Evolutionary conservation across 1,284 basidiomycete species (phyloP).

Genomic region (Agroathelia rolfsii): DNA sequence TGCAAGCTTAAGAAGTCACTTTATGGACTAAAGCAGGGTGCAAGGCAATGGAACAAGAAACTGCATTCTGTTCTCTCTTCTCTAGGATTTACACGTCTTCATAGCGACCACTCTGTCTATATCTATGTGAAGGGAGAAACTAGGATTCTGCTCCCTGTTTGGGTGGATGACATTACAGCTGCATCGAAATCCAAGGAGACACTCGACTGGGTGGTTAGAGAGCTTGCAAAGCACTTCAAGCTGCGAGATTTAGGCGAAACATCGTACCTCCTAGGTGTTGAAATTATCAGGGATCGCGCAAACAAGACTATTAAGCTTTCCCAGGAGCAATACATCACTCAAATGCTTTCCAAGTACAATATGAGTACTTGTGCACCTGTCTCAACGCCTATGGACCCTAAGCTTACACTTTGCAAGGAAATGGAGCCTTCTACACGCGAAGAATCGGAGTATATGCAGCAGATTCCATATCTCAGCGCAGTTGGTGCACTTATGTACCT

Average conservation of each 20-base stretch:
- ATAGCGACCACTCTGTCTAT: conserved; percentile 18
- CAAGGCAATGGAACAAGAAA: conserved; percentile 16
- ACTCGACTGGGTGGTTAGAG: conserved; percentile 14
- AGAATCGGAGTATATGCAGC: conserved; percentile 14
- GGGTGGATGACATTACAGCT: conserved; percentile 20
- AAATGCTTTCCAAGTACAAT: conserved; percentile 22
- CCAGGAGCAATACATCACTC: conserved; percentile 24
- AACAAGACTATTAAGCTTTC: conserved; percentile 18
- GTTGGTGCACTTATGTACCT: conserved; percentile 26
- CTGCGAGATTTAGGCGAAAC: conserved; percentile 25
- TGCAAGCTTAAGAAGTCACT: conserved; percentile 17
- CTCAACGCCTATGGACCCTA: conserved; percentile 22
- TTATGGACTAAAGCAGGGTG: conserved; percentile 24
- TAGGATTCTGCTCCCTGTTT: too few relatives aligned
- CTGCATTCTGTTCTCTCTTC: conserved; percentile 11
- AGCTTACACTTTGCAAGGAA: conserved; percentile 10
- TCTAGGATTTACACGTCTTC: conserved; percentile 16
- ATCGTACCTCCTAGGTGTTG: conserved; percentile 25
- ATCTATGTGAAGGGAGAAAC: conserved; percentile 12
- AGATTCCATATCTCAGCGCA: conserved; percentile 19
- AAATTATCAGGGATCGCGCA: conserved; percentile 20
- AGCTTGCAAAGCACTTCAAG: conserved; percentile 23
- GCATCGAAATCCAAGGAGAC: conserved; percentile 11
- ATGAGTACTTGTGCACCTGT: conserved; percentile 23
- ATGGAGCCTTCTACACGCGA: conserved; percentile 13